These are phyloP conservation scores for Saccharomycopsis sp. DNA, from an alignment of 805 yeast species.

Conservation along the genomic window DNA sequence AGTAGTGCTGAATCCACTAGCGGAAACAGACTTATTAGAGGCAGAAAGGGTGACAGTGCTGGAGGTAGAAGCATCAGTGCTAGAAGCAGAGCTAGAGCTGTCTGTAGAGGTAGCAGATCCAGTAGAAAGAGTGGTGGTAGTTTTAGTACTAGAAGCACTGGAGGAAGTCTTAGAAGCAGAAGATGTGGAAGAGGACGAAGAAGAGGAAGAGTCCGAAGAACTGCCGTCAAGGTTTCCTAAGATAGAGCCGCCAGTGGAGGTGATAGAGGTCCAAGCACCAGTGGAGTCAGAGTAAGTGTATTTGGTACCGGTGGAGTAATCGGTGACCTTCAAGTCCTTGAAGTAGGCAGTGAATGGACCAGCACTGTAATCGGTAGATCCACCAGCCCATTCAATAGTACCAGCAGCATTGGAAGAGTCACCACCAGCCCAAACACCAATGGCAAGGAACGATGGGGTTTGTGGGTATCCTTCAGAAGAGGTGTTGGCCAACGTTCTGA, in stretches of 20 bases:
- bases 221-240: constrained; percentile 16
- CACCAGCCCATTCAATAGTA: constrained; percentile 82
- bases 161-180: constrained; percentile 21
- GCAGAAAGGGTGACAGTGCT: constrained; percentile 22
- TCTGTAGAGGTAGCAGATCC: constrained; percentile 18
- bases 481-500: constrained; percentile 53
- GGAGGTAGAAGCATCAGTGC: constrained; percentile 19
- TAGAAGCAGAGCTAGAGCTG: constrained; percentile 16
- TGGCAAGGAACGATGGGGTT: constrained; percentile 65
- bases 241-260: constrained; percentile 25
- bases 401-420: constrained; percentile 58
- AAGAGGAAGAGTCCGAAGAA: constrained; percentile 16
- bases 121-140: constrained; percentile 7
- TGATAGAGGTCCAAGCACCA: constrained; percentile 36
- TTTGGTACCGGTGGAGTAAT: constrained; percentile 57
- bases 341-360: constrained; percentile 69
- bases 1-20: not conserved
- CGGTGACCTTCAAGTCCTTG: constrained; percentile 52
- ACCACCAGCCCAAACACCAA: constrained; percentile 83
- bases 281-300: constrained; percentile 37
- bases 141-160: not conserved
- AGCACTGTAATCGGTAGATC: constrained; percentile 52
- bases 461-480: constrained; percentile 77
- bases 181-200: constrained; percentile 22
- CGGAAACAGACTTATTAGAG: constrained; percentile 4